Percentiles rank a stretch among this genome's conserved stretches.
Evolutionary conservation across 306 rosid species (phyloP).

Genomic region (Cicer pinnatifidum): DNA sequence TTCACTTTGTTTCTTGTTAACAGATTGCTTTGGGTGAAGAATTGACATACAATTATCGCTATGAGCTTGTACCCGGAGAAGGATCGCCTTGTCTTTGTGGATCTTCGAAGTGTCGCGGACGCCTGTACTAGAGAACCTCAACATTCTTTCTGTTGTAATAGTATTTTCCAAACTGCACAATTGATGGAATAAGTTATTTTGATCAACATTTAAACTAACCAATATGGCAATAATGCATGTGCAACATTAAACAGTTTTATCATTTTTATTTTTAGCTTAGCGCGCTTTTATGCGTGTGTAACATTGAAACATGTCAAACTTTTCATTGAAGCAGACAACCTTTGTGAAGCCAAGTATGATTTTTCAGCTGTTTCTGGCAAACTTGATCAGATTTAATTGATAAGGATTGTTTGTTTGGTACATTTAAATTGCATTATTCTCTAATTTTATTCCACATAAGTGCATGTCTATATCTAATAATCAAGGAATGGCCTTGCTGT

Average conservation of each 20-base stretch:
- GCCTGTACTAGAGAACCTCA: constrained; percentile 51
- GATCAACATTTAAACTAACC: constrained; percentile 15
- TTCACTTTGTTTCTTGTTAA: constrained; percentile 41
- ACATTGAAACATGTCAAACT: not conserved
- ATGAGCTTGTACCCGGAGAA: constrained; percentile 61
- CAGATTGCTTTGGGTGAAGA: constrained; percentile 91
- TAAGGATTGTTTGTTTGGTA: not conserved
- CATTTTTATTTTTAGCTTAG: not conserved
- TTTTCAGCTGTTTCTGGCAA: not conserved
- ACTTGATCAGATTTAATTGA: not conserved
- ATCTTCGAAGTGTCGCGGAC: constrained; percentile 62
- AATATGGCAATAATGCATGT: not conserved
- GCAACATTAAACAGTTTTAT: not conserved
- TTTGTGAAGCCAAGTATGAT: not conserved
- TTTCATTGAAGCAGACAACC: not conserved
- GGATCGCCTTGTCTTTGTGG: constrained; percentile 73
- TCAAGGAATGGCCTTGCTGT: too few species aligned
- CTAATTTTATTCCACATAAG: too few species aligned
- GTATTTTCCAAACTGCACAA: constrained; percentile 24
- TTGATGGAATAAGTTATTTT: constrained; percentile 22
- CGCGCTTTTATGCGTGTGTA: too few species aligned
- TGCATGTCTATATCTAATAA: too few species aligned
- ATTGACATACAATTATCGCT: constrained; percentile 62
- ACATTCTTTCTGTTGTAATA: constrained; percentile 10
- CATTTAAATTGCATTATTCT: too few species aligned